Evolutionary conservation across 371 early-diverging fungal genomes (phyloP).

Genomic region (Syncephalastrum monosporum): DNA sequence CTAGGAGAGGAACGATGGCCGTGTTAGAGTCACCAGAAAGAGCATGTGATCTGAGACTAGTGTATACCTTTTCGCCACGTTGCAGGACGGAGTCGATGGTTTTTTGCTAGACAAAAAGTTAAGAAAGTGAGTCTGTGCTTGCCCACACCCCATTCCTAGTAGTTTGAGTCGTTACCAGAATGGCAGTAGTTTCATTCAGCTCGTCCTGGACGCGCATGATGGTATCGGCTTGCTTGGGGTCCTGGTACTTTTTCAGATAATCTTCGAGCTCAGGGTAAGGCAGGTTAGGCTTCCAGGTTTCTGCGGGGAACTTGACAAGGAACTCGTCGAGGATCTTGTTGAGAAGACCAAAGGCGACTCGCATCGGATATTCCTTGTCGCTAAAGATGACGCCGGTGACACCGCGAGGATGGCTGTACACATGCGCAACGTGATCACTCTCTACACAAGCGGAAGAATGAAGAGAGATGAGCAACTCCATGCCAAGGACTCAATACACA

Average conservation of each 20-base stretch:
- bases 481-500: too few species aligned
- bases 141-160: not conserved
- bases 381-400: conserved; percentile 80
- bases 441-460: conserved; percentile 40
- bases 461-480: conserved; percentile 6
- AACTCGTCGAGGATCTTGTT: conserved; percentile 91
- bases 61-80: conserved; percentile 87
- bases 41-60: not conserved
- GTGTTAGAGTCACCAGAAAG: not conserved
- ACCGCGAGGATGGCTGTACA: conserved; percentile 73
- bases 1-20: conserved; percentile 11
- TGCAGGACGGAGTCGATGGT: conserved; percentile 96
- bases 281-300: conserved; percentile 52
- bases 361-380: conserved; percentile 91
- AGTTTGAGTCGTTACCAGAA: conserved; percentile 59
- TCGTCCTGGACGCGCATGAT: conserved; percentile 97
- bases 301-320: conserved; percentile 60
- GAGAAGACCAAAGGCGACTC: conserved; percentile 87
- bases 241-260: conserved; percentile 83
- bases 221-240: conserved; percentile 92
- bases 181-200: conserved; percentile 96
- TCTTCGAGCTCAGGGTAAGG: conserved; percentile 74
- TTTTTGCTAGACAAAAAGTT: conserved; percentile 68
- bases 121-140: not conserved
- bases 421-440: conserved; percentile 71